Percentiles rank a stretch among this genome's conserved stretches.
Conservation (phyloP, 2,329 filamentous ascomycete genomes). For the Trichoderma pleuroti region DNA sequence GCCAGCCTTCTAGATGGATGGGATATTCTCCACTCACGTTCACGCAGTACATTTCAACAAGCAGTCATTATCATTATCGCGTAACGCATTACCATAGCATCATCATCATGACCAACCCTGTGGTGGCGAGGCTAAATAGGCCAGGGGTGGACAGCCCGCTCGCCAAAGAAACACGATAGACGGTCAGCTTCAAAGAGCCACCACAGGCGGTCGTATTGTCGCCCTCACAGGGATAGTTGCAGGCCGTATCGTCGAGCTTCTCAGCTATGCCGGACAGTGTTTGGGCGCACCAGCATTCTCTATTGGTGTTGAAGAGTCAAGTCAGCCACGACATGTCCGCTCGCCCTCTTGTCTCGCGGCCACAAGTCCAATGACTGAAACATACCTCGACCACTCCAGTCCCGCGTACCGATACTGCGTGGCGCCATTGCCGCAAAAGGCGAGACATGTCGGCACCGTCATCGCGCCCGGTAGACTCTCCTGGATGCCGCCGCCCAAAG, state of each 20-base stretch:
- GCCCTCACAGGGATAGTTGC: slow-evolving; percentile 52
- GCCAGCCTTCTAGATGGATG: not conserved
- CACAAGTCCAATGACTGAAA: not conserved
- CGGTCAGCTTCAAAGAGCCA: slow-evolving; percentile 46
- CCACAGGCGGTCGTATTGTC: slow-evolving; percentile 52
- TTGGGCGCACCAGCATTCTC: slow-evolving; percentile 59
- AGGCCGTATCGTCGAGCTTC: slow-evolving; percentile 45
- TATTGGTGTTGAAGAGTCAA: slow-evolving; percentile 23
- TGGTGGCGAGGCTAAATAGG: not conserved
- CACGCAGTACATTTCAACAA: not conserved
- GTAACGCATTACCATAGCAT: not conserved
- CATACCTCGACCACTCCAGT: slow-evolving; percentile 50
- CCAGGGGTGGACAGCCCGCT: not conserved
- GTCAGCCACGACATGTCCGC: not conserved
- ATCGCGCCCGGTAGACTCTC: slow-evolving; percentile 43
- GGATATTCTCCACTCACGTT: not conserved
- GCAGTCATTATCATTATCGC: not conserved
- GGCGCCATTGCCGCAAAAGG: slow-evolving; percentile 44
- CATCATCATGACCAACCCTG: not conserved
- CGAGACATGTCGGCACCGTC: slow-evolving; percentile 50
- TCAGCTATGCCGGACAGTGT: slow-evolving; percentile 45
- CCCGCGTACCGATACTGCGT: slow-evolving; percentile 49
- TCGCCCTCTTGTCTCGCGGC: not conserved
- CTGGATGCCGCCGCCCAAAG: slow-evolving; percentile 43
- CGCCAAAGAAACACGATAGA: slow-evolving; percentile 36